Base-by-base conservation (phyloP, 106 monocot species). In the Acanthochlamys bracteata region DNA sequence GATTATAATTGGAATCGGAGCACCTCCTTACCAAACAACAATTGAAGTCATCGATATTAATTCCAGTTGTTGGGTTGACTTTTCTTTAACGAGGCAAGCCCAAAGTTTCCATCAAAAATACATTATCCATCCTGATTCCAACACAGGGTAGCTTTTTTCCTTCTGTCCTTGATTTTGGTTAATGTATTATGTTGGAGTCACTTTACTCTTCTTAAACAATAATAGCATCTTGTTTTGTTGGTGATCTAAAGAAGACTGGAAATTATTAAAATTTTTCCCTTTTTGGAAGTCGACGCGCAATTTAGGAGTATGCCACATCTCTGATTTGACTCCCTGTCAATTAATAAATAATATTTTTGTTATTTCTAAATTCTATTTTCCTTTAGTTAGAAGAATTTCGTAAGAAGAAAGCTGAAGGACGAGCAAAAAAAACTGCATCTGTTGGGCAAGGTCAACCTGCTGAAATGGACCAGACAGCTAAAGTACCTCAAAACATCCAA, bases 341-440 rank as follows among this genome's bases (percentile, higher is more conserved):
- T 19, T 2, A 3, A 10, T 3, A 22, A 55, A 54, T 54, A 19
- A 19, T 55, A 20, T 20, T n/a, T 19, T 40, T 25, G 19, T 39
- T 0, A 3, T 61, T 20, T 33, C 19, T 41, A 39, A 43, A 10
- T 10, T 19, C 66, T 57, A 55, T 49, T 25, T 60, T 57, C 60
- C 74, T 15, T 11, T 69, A 92, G 91, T 67, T 92, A 53, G 91
- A 92, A 66, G 91, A 92, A 52, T 92, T 86, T 53, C 86, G 91
- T 40, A 92, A 77, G 69, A 83, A 73, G 62, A 92, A 92, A 63
- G 81, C 83, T 55, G 79, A 79, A 75, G 76, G 73, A 33, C 69
- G 65, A 46, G 68, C 74, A 53, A 86, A 76, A 57, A 86, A 86
- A 60, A 65, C 42, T 67, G 63, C 58, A 72, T 72, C 79, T 41